Evolutionary conservation across 2,329 filamentous ascomycete genomes (phyloP), one percentile per base, ranked within the genome.

Genomic region (Phialocephala sp.): DNA sequence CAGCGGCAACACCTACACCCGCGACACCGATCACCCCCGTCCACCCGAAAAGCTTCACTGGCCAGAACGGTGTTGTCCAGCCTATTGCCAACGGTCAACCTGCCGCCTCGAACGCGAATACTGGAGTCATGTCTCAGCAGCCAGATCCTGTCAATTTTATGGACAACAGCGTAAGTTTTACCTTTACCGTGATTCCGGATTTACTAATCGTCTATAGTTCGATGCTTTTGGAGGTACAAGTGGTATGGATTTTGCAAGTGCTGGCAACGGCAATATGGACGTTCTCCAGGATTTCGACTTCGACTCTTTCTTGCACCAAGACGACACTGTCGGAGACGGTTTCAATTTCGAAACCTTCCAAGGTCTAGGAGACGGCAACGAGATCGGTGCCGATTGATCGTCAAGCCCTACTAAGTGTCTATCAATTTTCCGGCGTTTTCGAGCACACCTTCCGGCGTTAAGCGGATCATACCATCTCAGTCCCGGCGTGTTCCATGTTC

Each of bases 231-330:
- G 55, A 37, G 9, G 35, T 39, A 22, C 32, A 6, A 11, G 8
- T 15, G 18, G 20, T 6, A 82, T 89, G 77, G 85, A 85, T 63
- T 85, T 87, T 74, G 80, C 83, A 62, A 85, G 87, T 68, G 84
- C 86, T 1, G 75, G 84, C 32, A 80, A 80, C 66, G 69, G 71
- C 45, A 81, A 82, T 6, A 78, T 78, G 62, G 84, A 89, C 73
- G 87, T 89, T 41, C 80, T 90, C 57, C 87, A 86, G 71, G 87
- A 89, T 69, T 90, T 90, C 72, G 88, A 90, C 70, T 86, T 90
- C 70, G 88, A 90, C 76, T 89, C 87, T 1, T 90, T 90, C 79
- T 79, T 90, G 8, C 86, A 90, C 68, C 82, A 85, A 63, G 82
- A 84, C 66, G 83, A 84, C 56, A 80, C 77, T 39, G 82, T 79